Percentiles rank a stretch among this genome's conserved stretches.
Conservation (phyloP, 2,329 filamentous ascomycete species). For the Elsinoe necatrix region DNA sequence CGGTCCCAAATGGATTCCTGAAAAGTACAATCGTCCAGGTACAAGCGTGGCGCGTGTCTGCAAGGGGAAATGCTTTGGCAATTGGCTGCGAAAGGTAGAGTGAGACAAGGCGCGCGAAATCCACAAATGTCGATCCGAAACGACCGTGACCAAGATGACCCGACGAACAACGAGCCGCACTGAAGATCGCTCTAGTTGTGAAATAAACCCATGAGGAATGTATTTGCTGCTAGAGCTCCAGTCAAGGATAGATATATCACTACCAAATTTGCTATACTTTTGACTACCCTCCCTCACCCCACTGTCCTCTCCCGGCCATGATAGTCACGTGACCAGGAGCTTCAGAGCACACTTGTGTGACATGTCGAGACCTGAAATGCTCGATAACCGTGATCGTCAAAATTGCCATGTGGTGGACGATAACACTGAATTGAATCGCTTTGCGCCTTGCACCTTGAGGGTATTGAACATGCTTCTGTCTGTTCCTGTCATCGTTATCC, state of each 20-base stretch:
- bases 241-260: background rate
- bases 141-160: constrained; percentile 10
- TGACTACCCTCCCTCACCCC: background rate
- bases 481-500: background rate
- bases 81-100: constrained; percentile 5
- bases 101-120: constrained; percentile 13
- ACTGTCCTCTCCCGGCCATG: background rate
- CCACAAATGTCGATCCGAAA: constrained; percentile 9
- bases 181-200: constrained; percentile 2
- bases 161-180: background rate
- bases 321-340: background rate
- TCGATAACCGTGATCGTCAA: background rate
- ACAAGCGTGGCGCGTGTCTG: constrained; percentile 1
- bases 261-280: background rate
- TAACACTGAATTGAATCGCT: constrained; percentile 1
- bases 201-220: background rate
- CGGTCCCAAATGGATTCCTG: background rate
- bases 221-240: background rate
- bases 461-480: constrained; percentile 13
- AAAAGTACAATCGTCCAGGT: background rate
- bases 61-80: constrained; percentile 9
- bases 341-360: background rate
- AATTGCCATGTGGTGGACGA: background rate
- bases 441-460: background rate
- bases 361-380: background rate